Conservation (phyloP, 768 basidiomycete genomes). For the Suillus decipiens region DNA sequence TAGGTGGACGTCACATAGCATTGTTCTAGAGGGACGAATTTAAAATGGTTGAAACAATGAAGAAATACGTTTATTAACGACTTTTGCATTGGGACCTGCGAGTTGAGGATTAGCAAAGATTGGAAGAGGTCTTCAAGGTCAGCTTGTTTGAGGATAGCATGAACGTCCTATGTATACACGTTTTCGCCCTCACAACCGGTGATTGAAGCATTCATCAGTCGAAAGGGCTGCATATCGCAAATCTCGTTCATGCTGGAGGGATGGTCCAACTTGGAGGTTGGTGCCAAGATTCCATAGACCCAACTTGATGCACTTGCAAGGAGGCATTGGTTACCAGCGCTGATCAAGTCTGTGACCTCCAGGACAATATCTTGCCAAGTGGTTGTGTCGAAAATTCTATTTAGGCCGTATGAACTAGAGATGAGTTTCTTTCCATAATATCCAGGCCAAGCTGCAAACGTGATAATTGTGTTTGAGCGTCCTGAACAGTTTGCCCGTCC, state of each 20-base stretch:
- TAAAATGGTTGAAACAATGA: no score
- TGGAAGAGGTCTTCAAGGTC: no score
- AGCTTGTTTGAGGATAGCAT: no score
- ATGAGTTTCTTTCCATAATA: background rate
- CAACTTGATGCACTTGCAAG: background rate
- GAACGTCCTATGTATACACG: no score
- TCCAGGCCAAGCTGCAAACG: background rate
- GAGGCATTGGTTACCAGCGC: background rate
- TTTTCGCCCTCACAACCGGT: background rate
- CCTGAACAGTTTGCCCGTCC: background rate
- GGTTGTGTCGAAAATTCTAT: background rate
- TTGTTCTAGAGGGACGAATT: no score
- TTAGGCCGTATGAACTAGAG: background rate
- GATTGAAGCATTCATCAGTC: background rate
- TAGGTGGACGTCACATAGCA: no score
- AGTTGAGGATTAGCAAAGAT: no score
- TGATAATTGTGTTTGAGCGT: background rate
- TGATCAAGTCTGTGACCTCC: no score
- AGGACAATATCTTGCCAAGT: background rate
- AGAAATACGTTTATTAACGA: no score
- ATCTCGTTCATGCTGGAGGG: background rate
- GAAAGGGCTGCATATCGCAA: background rate
- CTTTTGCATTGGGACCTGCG: no score
- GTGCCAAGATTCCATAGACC: background rate
- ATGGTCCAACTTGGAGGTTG: background rate